A percentile compares a stretch with the other conserved stretches of the same genome.
These are phyloP conservation scores for Plasmopara viticola DNA, from an alignment of 352 stramenopile species.

Conservation along the genomic window DNA sequence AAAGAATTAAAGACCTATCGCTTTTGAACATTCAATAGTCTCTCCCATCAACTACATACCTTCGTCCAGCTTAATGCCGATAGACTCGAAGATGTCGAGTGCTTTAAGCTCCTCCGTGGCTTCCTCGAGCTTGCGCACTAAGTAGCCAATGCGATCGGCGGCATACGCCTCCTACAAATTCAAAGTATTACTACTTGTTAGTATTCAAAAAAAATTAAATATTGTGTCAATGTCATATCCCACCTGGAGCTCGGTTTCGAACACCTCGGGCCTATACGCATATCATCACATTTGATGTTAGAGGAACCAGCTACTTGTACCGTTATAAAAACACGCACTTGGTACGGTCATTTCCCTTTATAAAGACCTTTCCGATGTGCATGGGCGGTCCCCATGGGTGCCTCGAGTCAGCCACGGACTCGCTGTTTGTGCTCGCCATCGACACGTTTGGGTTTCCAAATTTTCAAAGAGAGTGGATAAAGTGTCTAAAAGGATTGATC, in stretches of 20 bases:
- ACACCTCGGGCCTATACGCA: conserved; percentile 59
- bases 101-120: conserved; percentile 62
- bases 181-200: background rate
- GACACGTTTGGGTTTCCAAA: background rate
- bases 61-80: conserved; percentile 76
- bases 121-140: conserved; percentile 52
- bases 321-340: conserved; percentile 39
- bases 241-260: conserved; percentile 84
- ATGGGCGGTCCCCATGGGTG: conserved; percentile 75
- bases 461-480: too few species aligned
- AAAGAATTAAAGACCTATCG: background rate
- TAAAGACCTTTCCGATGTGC: conserved; percentile 81
- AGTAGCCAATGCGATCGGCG: conserved; percentile 58
- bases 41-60: conserved; percentile 18
- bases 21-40: background rate
- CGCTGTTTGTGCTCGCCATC: conserved; percentile 24
- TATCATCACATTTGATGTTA: conserved; percentile 6
- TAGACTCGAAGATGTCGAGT: conserved; percentile 81
- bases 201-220: background rate
- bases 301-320: background rate
- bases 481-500: too few species aligned
- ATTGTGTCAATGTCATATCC: background rate
- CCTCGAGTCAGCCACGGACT: conserved; percentile 24
- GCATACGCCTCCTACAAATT: conserved; percentile 44
- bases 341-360: conserved; percentile 84